phyloP scores from a whole-genome alignment of 306 rosid genomes.

The Fragaria vesca region DNA sequence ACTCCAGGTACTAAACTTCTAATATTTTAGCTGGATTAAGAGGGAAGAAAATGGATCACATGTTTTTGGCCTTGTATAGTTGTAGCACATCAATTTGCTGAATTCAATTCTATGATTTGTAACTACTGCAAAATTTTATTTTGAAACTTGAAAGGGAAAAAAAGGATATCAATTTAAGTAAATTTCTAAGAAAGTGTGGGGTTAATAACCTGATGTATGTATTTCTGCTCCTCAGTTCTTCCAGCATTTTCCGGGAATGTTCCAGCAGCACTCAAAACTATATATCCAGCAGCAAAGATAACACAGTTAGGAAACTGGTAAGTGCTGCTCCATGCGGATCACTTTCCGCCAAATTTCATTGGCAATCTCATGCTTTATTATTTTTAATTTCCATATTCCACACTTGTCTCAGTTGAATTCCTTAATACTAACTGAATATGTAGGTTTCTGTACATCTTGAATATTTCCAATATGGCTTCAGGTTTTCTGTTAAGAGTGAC shows the following conservation, averaged over 20 bases:
- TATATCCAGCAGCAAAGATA: constrained; percentile 84
- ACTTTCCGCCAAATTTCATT: not conserved
- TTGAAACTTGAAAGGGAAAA: not conserved
- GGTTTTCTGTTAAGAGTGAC: constrained; percentile 82
- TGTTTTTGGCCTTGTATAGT: not conserved
- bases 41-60: not conserved
- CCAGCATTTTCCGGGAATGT: constrained; percentile 96
- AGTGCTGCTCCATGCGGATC: constrained; percentile 18
- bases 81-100: not conserved
- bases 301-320: constrained; percentile 91
- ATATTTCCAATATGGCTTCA: constrained; percentile 21
- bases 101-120: not conserved
- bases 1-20: constrained; percentile 61
- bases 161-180: not conserved
- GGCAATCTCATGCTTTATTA: not conserved
- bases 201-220: constrained; percentile 10
- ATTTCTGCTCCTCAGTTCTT: constrained; percentile 60
- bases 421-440: not conserved
- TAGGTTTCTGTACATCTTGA: not conserved
- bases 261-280: constrained; percentile 68
- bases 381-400: not conserved
- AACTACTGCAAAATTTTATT: not conserved
- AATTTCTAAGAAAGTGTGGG: not conserved
- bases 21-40: not conserved
- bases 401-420: not conserved